Conservation (phyloP, 1,139 yeast genomes). For the Zygotorulaspora mrakii region DNA sequence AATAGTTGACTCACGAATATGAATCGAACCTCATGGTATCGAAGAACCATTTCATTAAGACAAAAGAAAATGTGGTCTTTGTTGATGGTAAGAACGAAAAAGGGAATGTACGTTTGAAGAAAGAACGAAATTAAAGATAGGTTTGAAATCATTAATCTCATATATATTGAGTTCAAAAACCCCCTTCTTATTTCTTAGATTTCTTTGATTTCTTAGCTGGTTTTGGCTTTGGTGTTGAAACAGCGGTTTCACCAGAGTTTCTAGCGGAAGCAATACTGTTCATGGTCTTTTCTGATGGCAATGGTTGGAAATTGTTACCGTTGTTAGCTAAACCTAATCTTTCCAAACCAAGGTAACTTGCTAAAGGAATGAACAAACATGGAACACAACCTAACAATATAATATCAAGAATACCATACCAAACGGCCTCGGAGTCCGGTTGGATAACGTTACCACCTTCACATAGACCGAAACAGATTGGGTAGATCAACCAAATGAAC, state of each 20-base stretch:
- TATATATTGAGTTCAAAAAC: constrained; percentile 1
- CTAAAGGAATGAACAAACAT: constrained; percentile 25
- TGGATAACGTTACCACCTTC: constrained; percentile 66
- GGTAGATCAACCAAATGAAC: constrained; percentile 50
- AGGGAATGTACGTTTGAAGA: constrained; percentile 6
- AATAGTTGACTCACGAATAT: neutral
- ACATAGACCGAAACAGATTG: constrained; percentile 55
- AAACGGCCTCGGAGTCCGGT: constrained; percentile 61
- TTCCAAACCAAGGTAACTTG: constrained; percentile 26
- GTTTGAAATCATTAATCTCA: neutral
- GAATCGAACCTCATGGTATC: constrained; percentile 3
- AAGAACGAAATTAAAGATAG: neutral
- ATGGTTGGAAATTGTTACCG: constrained; percentile 14
- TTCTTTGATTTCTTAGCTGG: constrained; percentile 17
- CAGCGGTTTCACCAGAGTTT: constrained; percentile 31
- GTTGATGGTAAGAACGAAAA: constrained; percentile 10
- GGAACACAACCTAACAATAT: constrained; percentile 40
- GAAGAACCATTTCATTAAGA: neutral
- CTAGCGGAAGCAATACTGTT: constrained; percentile 23
- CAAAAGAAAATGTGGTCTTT: constrained; percentile 1
- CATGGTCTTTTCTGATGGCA: constrained; percentile 20
- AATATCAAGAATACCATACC: constrained; percentile 59
- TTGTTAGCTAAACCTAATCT: constrained; percentile 20
- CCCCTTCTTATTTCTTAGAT: constrained; percentile 4
- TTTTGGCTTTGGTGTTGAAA: constrained; percentile 20